Evolutionary conservation across 192 early-diverging fungal genomes (phyloP), one percentile per base, ranked within the genome.

Genomic region (Coemansia sp.): DNA sequence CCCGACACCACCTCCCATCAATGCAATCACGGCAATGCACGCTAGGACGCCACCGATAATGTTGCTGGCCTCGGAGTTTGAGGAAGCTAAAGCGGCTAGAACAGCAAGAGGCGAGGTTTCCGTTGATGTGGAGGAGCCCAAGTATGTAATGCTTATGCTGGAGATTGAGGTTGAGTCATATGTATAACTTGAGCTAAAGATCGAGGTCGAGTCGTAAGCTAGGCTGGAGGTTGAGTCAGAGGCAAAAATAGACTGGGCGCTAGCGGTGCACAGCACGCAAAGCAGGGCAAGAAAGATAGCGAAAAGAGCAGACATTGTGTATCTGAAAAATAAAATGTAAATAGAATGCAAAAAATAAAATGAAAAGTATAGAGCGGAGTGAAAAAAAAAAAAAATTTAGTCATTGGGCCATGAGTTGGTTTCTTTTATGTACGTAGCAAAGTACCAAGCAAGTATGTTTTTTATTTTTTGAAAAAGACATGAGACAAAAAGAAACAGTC

Each of bases 41-140:
- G 53, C 53, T 16, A 56, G 12, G 15, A 56, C 53, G 1, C 53
- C 53, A 16, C 53, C 53, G 29, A 56, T 56, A 34, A 56, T 56
- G 29, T 56, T 16, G 7, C 16, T 32, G 27, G 53, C 53, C 4
- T 32, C 4, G 13, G 4, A 0, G 53, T 32, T 56, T 16, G 15
- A 16, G 13, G 53, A 0, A 3, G 53, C 30, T 34, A 34, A 15
- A 1, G 27, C 12, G 15, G 29, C 12, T 13, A 56, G 53, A 32
- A 3, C 11, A 6, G 3, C 29, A 1, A 56, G 15, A 56, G 6
- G 53, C 53, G 4, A 8, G 27, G 1, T 34, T 0, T 56, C 53
- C 5, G 4, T 15, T 2, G 15, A 32, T 1, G 2, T 15, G 4
- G 53, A 2, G 0, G 32, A 15, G 11, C 16, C n/a, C 13, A 49